phyloP scores from a whole-genome alignment of 2,329 filamentous ascomycete species.

The Diaporthe vaccinii region DNA sequence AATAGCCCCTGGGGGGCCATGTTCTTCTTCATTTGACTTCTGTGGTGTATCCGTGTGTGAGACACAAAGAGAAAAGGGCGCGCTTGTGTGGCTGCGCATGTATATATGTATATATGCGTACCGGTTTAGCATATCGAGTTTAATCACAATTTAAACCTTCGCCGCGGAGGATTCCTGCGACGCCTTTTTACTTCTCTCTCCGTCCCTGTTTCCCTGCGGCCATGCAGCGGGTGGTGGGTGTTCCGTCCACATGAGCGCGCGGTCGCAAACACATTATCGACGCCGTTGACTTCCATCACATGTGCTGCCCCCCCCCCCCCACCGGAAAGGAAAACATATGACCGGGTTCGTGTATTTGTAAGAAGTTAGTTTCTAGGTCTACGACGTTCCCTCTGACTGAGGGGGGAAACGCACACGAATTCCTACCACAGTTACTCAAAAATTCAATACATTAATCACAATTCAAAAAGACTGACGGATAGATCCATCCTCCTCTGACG shows the following conservation, averaged over 20 bases:
- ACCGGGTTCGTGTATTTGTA: not conserved
- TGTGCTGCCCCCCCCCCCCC: not conserved
- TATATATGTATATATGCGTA: not conserved
- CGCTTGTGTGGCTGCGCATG: not conserved
- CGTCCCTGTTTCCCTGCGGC: not conserved
- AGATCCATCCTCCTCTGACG: too few relatives aligned
- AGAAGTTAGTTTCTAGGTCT: not conserved
- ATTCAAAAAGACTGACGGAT: too few relatives aligned
- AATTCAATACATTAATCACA: too few relatives aligned
- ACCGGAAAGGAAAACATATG: not conserved
- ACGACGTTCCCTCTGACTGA: too few relatives aligned
- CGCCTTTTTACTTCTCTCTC: not conserved
- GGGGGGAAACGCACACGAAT: too few relatives aligned
- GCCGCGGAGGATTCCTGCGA: slow-evolving; percentile 20
- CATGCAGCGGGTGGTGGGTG: not conserved
- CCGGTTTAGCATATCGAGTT: slow-evolving; percentile 24
- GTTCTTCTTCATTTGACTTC: slow-evolving; percentile 12
- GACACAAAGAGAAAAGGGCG: not conserved
- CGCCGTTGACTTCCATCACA: not conserved
- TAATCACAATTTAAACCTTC: slow-evolving; percentile 17
- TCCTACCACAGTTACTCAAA: too few relatives aligned
- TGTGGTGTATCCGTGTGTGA: not conserved
- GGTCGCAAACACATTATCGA: not conserved
- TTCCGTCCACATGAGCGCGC: not conserved
- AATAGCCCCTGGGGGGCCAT: not conserved